Percentiles rank a stretch among this genome's conserved stretches.
Evolutionary conservation across 768 basidiomycete genomes (phyloP).

Genomic region (Lentinula detonsa): DNA sequence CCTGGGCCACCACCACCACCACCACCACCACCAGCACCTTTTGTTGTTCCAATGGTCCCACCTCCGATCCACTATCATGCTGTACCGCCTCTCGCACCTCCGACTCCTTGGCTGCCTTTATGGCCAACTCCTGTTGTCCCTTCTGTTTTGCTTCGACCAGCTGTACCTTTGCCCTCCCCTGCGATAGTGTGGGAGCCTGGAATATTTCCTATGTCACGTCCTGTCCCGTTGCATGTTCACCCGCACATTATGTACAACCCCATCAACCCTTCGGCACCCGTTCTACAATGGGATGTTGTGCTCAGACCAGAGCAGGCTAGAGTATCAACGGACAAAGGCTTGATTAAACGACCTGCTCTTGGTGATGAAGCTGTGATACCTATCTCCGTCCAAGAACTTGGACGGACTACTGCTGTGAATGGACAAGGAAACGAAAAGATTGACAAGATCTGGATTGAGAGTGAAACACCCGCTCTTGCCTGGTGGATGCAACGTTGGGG

Average conservation of each 20-base stretch:
- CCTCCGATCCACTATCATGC: neutral
- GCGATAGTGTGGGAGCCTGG: neutral
- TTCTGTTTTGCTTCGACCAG: neutral
- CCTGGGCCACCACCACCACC: neutral
- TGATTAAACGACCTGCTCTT: constrained; percentile 23
- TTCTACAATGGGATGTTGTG: constrained; percentile 37
- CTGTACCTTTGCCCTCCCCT: neutral
- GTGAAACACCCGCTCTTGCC: constrained; percentile 30
- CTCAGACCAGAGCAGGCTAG: constrained; percentile 30
- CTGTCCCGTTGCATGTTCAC: constrained; percentile 16
- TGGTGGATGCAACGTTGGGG: constrained; percentile 46
- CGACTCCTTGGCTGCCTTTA: neutral
- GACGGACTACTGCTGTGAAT: neutral
- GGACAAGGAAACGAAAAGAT: neutral
- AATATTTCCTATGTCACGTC: neutral
- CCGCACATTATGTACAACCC: constrained; percentile 30
- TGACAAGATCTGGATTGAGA: constrained; percentile 28
- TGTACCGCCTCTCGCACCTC: neutral
- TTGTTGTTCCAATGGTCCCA: neutral
- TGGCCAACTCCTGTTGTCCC: constrained; percentile 1
- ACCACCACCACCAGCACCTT: neutral
- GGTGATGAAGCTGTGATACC: constrained; percentile 25
- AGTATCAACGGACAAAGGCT: constrained; percentile 22
- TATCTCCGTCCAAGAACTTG: constrained; percentile 3
- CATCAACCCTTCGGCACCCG: constrained; percentile 26